These are phyloP conservation scores for Penicillium rolfsii DNA, from an alignment of 2,329 filamentous ascomycete genomes.

Conservation along the genomic window DNA sequence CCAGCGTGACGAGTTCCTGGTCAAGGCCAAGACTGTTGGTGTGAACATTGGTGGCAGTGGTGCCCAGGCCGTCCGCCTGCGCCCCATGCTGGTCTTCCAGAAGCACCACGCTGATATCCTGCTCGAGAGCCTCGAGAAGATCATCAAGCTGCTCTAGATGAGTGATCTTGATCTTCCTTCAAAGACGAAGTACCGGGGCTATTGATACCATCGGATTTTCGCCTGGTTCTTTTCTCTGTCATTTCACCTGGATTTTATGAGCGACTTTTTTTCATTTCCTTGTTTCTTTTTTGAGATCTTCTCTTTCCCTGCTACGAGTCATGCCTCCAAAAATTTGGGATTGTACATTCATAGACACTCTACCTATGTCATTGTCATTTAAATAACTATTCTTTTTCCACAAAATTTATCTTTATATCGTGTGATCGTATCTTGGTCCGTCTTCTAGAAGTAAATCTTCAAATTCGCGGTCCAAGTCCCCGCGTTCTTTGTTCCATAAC, in stretches of 20 bases:
- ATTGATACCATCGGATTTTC: constrained; percentile 12
- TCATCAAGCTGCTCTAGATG: constrained; percentile 56
- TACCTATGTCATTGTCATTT: constrained; percentile 13
- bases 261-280: constrained; percentile 18
- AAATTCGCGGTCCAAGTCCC: constrained; percentile 14
- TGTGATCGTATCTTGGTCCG: background rate
- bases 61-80: constrained; percentile 71
- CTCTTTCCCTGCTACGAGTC: constrained; percentile 19
- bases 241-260: constrained; percentile 22
- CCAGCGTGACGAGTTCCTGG: constrained; percentile 75
- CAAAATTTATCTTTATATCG: constrained; percentile 3
- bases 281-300: background rate
- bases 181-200: background rate
- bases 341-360: constrained; percentile 25
- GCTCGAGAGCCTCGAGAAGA: constrained; percentile 71
- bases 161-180: background rate
- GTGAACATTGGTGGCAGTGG: constrained; percentile 89
- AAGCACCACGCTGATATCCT: constrained; percentile 69
- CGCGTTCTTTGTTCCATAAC: constrained; percentile 15
- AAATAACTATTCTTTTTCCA: constrained; percentile 9
- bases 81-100: constrained; percentile 93
- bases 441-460: constrained; percentile 1
- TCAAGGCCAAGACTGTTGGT: constrained; percentile 75
- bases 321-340: constrained; percentile 23
- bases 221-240: constrained; percentile 19